A percentile compares a stretch with the other conserved stretches of the same genome.
These are phyloP conservation scores for Insectozyma bohioensis DNA, from an alignment of 1,139 yeast species.

Conservation along the genomic window DNA sequence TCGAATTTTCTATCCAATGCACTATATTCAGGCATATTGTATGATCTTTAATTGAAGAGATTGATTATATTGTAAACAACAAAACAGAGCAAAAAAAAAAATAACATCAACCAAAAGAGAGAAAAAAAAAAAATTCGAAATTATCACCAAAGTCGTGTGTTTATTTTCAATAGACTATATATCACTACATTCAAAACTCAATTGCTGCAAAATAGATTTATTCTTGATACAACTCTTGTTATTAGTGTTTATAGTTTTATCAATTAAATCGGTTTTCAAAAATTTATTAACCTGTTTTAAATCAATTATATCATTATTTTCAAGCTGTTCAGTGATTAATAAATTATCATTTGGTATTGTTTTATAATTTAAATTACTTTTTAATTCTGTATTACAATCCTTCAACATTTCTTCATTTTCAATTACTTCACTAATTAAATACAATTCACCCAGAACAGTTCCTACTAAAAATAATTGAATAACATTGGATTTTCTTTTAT, in stretches of 20 bases:
- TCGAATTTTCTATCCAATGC: constrained; percentile 24
- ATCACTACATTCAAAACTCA: constrained; percentile 1
- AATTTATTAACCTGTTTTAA: no score
- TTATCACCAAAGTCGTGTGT: constrained; percentile 5
- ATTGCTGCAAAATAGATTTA: not conserved
- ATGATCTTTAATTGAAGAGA: no score
- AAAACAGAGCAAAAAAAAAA: not conserved
- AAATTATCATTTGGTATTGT: no score
- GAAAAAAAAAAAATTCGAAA: not conserved
- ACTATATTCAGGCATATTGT: constrained; percentile 2
- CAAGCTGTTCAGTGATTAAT: no score
- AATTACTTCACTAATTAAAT: constrained; percentile 12
- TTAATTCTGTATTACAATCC: constrained; percentile 19
- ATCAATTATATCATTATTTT: no score
- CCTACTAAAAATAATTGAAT: constrained; percentile 27
- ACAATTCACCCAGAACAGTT: constrained; percentile 38
- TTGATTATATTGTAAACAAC: no score
- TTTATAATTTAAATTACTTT: no score
- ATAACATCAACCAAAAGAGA: constrained; percentile 1
- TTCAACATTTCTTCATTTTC: constrained; percentile 8
- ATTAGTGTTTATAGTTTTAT: no score
- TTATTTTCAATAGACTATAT: not conserved
- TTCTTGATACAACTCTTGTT: no score
- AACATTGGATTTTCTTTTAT: not conserved
- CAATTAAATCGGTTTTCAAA: no score